These are phyloP conservation scores for Teunomyces funiuensis DNA, from an alignment of 805 yeast genomes.

Conservation along the genomic window DNA sequence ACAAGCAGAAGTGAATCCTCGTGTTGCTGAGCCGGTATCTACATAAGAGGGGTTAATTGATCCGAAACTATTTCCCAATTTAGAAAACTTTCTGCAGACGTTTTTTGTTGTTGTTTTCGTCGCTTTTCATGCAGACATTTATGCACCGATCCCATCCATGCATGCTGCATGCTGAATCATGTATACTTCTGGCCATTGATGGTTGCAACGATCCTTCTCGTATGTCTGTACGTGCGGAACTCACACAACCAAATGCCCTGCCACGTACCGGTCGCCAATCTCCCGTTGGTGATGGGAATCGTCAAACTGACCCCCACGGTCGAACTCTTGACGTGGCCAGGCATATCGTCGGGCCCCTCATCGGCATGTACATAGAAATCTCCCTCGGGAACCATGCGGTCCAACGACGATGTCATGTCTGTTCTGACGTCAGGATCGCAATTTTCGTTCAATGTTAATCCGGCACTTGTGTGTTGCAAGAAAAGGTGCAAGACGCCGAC, in stretches of 20 bases:
- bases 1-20: too few relatives aligned
- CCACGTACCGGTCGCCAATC: constrained; percentile 77
- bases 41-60: too few relatives aligned
- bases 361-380: constrained; percentile 60
- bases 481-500: constrained; percentile 67
- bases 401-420: constrained; percentile 66
- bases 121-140: too few relatives aligned
- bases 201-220: constrained; percentile 70
- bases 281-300: constrained; percentile 70
- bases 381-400: constrained; percentile 67
- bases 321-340: constrained; percentile 68
- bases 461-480: constrained; percentile 80
- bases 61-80: too few relatives aligned
- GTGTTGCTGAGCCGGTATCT: too few relatives aligned
- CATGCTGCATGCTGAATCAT: background rate
- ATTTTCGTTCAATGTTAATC: constrained; percentile 72
- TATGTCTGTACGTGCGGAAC: constrained; percentile 63
- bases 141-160: too few relatives aligned
- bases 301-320: constrained; percentile 56
- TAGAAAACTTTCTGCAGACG: too few relatives aligned
- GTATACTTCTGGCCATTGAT: constrained; percentile 55
- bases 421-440: constrained; percentile 75
- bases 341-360: constrained; percentile 85
- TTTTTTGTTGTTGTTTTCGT: background rate
- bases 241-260: constrained; percentile 80